Base-by-base conservation (phyloP, 352 stramenopile species). In the Phytophthora sojae region DNA sequence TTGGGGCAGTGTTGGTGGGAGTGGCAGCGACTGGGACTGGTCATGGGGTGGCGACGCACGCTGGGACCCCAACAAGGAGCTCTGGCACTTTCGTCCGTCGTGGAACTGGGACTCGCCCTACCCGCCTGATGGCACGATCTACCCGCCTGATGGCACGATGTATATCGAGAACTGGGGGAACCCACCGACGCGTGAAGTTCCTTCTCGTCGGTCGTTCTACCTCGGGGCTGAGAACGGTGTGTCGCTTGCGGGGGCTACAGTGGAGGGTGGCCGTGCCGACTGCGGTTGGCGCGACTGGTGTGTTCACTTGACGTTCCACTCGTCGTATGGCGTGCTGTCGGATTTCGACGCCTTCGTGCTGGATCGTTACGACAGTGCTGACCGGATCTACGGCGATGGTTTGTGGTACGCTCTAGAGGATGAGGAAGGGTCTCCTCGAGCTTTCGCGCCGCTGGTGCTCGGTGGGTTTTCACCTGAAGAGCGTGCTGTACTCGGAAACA, bases 321-420 rank as follows among this genome's bases (percentile, higher is more conserved):
- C 81, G 39, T 77, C 77, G 35, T 89, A 82, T 39, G 81, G 81
- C 17, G 76, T 80, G n/a, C 61, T 85, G 58, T 77, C 67, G 21
- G 73, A 77, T 23, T 82, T 89, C 32, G 81, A 89, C 45, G 79
- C 76, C 26, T 86, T 89, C 26, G 76, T 85, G 50, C 19, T 89
- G 19, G 79, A 85, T 65, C 81, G 76, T 21, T 74, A 70, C 47
- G 67, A 74, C 9, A 74, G 64, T 57, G 57, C 51, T 21, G 57
- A 68, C 19, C 57, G n/a, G 19, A 11, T 76, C 14, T 26, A 63
- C 11, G 63, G 68, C 21, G 39, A 50, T 21, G 37, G 55, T 14
- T 59, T 61, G 44, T 52, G 17, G 69, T 6, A 66, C 25, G 23
- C 54, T 50, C 15, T 37, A 30, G n/a, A 63, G 51, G 32, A 42